Base-by-base conservation (phyloP, 1,284 basidiomycete species). In the Melampsora americana region DNA sequence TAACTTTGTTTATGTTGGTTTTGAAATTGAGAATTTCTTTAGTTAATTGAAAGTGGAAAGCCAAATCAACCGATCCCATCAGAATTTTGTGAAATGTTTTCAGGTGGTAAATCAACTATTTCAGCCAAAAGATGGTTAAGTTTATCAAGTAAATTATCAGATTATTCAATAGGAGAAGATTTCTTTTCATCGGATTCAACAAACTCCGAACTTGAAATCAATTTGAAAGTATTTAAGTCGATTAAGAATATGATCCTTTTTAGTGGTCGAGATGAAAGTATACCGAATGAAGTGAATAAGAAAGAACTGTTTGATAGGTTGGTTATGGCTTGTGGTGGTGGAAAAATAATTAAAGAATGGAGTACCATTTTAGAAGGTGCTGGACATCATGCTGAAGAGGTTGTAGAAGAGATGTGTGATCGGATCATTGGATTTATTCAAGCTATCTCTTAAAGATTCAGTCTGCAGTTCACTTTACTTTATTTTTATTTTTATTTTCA, bases 161-260 rank as follows among this genome's bases (percentile, higher is more conserved):
- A 66, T 44, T 7, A 73, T 44, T 39, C 46, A n/a, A 26, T 18
- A 7, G 64, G 71, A 16, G 71, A 73, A 73, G 71, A 73, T 59
- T 73, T 66, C 71, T 73, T 73, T 44, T 73, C 71, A 12, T 73
- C 71, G 12, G 71, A 73, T 30, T 30, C 66, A 2, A 50, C 71
- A 39, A 53, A 30, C 18, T 26, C 46, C 12, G 46, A 53, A 35
- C 26, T 66, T 16, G 30, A 6, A 20, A 42, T 18, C 16, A 9
- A 42, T 42, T 60, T 66, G 18, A 39, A 7, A 53, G 64, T 30
- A 7, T 28, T 53, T 28, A 46, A 39, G 0, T 30, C 39, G 53
- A 42, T 66, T 12, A 9, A 44, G 7, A n/a, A 26, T 23, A 73
- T 73, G 71, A 62, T 60, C 18, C 50, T 73, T 12, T 65, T 73